These are phyloP conservation scores for Microstegium vimineum DNA, from an alignment of 176 grass and related monocot genomes.

Conservation along the genomic window DNA sequence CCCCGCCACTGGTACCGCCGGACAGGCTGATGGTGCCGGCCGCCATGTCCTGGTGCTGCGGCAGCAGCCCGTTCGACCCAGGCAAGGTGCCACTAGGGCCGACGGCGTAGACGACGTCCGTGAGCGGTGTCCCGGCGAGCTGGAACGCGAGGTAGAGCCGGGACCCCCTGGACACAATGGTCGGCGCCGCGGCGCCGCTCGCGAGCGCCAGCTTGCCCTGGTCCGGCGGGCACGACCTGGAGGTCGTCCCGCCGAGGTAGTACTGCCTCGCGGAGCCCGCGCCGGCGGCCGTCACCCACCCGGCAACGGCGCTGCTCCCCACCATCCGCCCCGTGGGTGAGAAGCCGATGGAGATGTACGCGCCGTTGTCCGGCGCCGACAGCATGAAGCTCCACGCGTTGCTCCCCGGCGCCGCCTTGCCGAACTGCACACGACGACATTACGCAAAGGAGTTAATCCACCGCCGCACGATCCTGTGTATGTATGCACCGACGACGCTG, in stretches of 20 bases:
- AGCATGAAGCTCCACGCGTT: conserved; percentile 63
- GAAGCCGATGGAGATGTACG: conserved; percentile 46
- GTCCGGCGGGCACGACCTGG: conserved; percentile 42
- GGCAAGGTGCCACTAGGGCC: conserved; percentile 23
- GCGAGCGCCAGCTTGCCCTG: conserved; percentile 33
- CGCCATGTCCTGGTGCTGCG: conserved; percentile 31
- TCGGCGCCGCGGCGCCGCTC: not conserved
- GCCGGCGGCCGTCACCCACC: conserved; percentile 24
- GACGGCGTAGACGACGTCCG: conserved; percentile 41
- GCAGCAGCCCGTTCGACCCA: not conserved
- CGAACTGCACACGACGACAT: conserved; percentile 6
- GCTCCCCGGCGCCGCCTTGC: not conserved
- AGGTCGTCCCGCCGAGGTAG: conserved; percentile 52
- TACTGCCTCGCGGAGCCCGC: conserved; percentile 38
- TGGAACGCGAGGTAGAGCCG: conserved; percentile 59
- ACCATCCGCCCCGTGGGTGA: conserved; percentile 46
- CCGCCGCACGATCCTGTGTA: not conserved
- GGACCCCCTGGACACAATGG: conserved; percentile 40
- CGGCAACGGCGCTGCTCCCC: conserved; percentile 49
- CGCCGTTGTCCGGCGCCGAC: conserved; percentile 57
- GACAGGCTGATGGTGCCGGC: conserved; percentile 30
- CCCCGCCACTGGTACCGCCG: not conserved
- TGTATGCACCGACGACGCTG: not conserved
- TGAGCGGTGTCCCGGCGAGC: conserved; percentile 26
- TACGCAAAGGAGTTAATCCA: not conserved